Conservation (phyloP, 1,139 yeast species). For the Sugiyamaella grinbergsii region DNA sequence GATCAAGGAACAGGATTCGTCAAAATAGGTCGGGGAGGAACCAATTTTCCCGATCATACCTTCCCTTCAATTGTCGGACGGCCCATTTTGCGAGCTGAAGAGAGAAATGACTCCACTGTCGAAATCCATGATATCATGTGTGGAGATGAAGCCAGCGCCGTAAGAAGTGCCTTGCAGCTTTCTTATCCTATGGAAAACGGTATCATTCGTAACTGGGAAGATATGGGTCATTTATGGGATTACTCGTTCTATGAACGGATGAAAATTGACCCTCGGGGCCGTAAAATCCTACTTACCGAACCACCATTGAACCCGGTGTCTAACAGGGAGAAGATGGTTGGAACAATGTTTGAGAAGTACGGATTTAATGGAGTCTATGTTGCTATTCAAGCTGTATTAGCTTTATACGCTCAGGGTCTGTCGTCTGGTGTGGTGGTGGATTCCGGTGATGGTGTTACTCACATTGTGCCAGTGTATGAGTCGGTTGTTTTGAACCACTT, state of each 20-base stretch:
- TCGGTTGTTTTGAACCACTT: slow-evolving; percentile 92
- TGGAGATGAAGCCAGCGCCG: slow-evolving; percentile 93
- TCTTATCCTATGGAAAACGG: slow-evolving; percentile 99
- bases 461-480: slow-evolving; percentile 96
- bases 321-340: slow-evolving; percentile 93
- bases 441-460: slow-evolving; percentile 94
- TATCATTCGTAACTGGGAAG: slow-evolving; percentile 96
- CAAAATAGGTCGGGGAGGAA: slow-evolving; percentile 90
- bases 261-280: slow-evolving; percentile 74
- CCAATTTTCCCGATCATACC: slow-evolving; percentile 97
- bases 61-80: slow-evolving; percentile 98
- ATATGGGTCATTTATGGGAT: slow-evolving; percentile 98
- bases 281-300: slow-evolving; percentile 85
- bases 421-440: slow-evolving; percentile 99
- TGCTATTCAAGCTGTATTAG: slow-evolving; percentile 97
- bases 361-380: slow-evolving; percentile 96
- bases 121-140: slow-evolving; percentile 93
- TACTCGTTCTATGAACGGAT: slow-evolving; percentile 92
- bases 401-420: slow-evolving; percentile 94
- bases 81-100: slow-evolving; percentile 96
- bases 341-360: slow-evolving; percentile 95
- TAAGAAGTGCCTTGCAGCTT: slow-evolving; percentile 84
- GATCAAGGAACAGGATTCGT: slow-evolving; percentile 98
- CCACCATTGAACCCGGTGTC: slow-evolving; percentile 98
- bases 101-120: slow-evolving; percentile 49